Base-by-base conservation (phyloP, 306 rosid species). In the Prunus mume region DNA sequence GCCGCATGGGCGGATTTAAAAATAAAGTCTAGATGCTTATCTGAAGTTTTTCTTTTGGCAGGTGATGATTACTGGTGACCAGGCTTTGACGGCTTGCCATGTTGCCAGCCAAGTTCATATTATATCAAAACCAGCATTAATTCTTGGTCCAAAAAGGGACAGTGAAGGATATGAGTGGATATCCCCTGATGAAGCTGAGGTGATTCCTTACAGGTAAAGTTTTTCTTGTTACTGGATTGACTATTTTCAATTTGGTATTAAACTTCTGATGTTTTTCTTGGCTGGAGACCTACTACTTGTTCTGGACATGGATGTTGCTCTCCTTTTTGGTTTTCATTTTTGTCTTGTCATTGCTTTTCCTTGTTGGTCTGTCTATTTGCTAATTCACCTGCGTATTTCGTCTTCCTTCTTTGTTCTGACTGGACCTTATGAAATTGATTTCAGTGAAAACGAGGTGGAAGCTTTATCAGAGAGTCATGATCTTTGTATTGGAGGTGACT, bases 41-140 rank as follows among this genome's bases (percentile, higher is more conserved):
- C 9, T 2, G 1, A 64, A 46, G 24, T 43, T 27, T 24, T 64
- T 46, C n/a, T 62, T 6, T 47, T 45, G 47, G 47, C 65, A 96
- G 99, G 99, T 91, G 80, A 96, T 96, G 99, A 96, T 96, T 84
- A 96, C 99, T 60, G 98, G 99, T 76, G 99, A 96, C 80, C 99
- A 96, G 90, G 97, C 99, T 79, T 78, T 96, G 87, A 95, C 99
- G 38, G 98, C 99, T n/a, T 96, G 99, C 87, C 98, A 96, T 83
- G 99, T 96, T 69, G 97, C 98, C 76, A 85, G 97, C 78, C 99
- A 92, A 91, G 99, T 92, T 78, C 89, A 96, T 82, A 96, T 96
- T 74, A 81, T 93, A 79, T 92, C 99, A 50, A 96, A 92, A 78
- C 93, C 95, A 32, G 82, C 95, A 71, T 84, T 96, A 71, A 89